Conservation (phyloP, 371 early-diverging fungal genomes). For the Mucor lusitanicus region DNA sequence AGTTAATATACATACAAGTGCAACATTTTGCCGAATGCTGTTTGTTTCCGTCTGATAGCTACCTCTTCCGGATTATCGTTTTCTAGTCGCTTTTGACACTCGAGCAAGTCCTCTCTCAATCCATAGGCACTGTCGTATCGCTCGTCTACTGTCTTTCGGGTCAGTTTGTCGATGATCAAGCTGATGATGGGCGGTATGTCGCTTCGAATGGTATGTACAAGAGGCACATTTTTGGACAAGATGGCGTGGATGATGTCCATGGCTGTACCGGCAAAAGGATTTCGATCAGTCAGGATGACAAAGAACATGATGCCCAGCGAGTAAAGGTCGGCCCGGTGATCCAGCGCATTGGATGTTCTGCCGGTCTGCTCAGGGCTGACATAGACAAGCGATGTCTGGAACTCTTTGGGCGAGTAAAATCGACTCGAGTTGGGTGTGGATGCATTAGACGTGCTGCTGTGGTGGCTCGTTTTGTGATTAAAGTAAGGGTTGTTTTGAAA, state of each 20-base stretch:
- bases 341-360: conserved; percentile 55
- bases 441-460: neutral
- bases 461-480: neutral
- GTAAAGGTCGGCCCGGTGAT: conserved; percentile 60
- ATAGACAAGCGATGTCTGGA: conserved; percentile 37
- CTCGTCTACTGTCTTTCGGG: conserved; percentile 59
- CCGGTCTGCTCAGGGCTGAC: conserved; percentile 60
- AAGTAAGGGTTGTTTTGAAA: neutral
- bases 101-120: conserved; percentile 53
- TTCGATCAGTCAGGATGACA: conserved; percentile 46
- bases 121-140: conserved; percentile 61
- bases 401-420: conserved; percentile 30
- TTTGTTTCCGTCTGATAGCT: neutral
- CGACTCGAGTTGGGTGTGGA: neutral
- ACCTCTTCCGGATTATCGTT: conserved; percentile 10
- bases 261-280: conserved; percentile 52
- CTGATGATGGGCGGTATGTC: conserved; percentile 58
- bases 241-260: conserved; percentile 57
- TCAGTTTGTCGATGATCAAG: conserved; percentile 58
- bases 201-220: conserved; percentile 44
- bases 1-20: no score
- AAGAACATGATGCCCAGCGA: conserved; percentile 58
- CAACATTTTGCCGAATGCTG: neutral
- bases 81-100: conserved; percentile 43
- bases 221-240: conserved; percentile 50